A percentile compares a stretch with the other conserved stretches of the same genome.
Evolutionary conservation across 805 yeast genomes (phyloP).

Genomic region (Tetrapisispora phaffii): DNA sequence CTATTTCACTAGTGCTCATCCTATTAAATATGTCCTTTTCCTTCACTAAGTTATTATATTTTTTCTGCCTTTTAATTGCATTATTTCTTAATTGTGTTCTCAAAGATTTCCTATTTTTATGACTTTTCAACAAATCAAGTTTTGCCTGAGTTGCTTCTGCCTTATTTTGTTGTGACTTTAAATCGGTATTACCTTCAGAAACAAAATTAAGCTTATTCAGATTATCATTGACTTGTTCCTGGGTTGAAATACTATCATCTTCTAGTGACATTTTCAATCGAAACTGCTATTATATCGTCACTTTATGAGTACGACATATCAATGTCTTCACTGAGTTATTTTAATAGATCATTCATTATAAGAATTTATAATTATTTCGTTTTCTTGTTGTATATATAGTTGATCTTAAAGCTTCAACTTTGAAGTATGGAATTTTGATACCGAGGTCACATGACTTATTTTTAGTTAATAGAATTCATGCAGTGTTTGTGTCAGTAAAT

Average conservation of each 20-base stretch:
- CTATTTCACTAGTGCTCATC: constrained; percentile 18
- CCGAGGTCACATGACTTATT: too few species aligned
- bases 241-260: not conserved
- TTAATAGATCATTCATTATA: too few species aligned
- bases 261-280: not conserved
- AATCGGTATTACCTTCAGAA: constrained; percentile 23
- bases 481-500: too few species aligned
- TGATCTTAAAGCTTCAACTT: too few species aligned
- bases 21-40: constrained; percentile 25
- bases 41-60: constrained; percentile 15
- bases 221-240: not conserved
- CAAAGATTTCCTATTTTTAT: constrained; percentile 21
- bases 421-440: too few species aligned
- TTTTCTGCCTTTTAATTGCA: constrained; percentile 22
- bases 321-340: too few species aligned
- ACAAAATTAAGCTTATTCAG: constrained; percentile 12
- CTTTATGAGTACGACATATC: not conserved
- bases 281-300: not conserved
- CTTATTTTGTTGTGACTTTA: constrained; percentile 14
- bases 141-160: constrained; percentile 16
- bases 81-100: constrained; percentile 23
- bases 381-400: too few species aligned
- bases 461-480: too few species aligned
- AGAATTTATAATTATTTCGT: too few species aligned
- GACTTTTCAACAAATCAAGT: constrained; percentile 16